Percentiles rank a stretch among this genome's conserved stretches.
Conservation (phyloP, 108 stramenopile genomes). For the Pseudonitzschia delicatissima region DNA sequence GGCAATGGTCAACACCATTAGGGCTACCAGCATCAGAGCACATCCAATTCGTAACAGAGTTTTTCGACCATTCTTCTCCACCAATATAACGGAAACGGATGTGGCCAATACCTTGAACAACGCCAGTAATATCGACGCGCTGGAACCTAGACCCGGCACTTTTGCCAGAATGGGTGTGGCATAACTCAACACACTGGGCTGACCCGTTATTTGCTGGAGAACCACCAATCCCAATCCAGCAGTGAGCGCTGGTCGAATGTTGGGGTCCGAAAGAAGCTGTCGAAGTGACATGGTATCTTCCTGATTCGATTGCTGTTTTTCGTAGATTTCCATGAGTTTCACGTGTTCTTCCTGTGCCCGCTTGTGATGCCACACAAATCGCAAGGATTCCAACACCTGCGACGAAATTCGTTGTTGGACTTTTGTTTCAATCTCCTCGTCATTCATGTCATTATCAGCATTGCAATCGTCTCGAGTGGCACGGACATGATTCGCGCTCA, state of each 20-base stretch:
- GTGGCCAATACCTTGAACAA: slow-evolving; percentile 67
- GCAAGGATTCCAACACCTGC: slow-evolving; percentile 28
- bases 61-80: slow-evolving; percentile 48
- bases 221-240: slow-evolving; percentile 59
- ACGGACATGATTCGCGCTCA: slow-evolving; percentile 1
- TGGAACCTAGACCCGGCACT: slow-evolving; percentile 43
- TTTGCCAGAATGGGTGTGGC: slow-evolving; percentile 46
- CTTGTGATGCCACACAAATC: slow-evolving; percentile 27
- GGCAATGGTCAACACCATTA: slow-evolving; percentile 37
- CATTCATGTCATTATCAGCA: neutral
- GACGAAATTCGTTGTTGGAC: neutral
- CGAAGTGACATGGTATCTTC: neutral
- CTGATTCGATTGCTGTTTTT: neutral
- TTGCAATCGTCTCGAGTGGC: neutral
- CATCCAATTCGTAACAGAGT: slow-evolving; percentile 50
- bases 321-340: neutral
- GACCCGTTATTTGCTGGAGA: slow-evolving; percentile 70
- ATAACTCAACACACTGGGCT: slow-evolving; percentile 69
- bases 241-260: slow-evolving; percentile 33
- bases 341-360: neutral
- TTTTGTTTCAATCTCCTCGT: neutral
- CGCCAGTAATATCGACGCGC: slow-evolving; percentile 38
- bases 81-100: slow-evolving; percentile 39
- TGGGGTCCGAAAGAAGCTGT: slow-evolving; percentile 8
- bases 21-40: slow-evolving; percentile 47